A percentile compares a stretch with the other conserved stretches of the same genome.
Evolutionary conservation across 2,329 filamentous ascomycete species (phyloP).

Genomic region (Trichoderma hamatum): DNA sequence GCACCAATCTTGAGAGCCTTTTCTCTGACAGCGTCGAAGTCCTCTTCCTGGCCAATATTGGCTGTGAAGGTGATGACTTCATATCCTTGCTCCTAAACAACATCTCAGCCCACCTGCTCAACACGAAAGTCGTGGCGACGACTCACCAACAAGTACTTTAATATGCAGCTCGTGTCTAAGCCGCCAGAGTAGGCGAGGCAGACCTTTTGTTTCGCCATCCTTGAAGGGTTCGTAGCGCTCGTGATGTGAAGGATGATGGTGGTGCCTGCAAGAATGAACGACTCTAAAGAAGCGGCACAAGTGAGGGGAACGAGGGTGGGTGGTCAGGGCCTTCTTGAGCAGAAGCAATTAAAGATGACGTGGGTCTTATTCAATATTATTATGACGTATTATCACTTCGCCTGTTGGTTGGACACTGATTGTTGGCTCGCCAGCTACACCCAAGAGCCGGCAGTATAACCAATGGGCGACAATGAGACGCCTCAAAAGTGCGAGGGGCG

Average conservation of each 20-base stretch:
- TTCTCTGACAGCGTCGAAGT: constrained; percentile 3
- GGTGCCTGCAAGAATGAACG: background rate
- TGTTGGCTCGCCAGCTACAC: background rate
- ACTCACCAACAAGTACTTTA: constrained; percentile 5
- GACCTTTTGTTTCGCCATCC: constrained; percentile 1
- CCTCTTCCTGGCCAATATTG: constrained; percentile 11
- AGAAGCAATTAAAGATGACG: background rate
- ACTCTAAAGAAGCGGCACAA: background rate
- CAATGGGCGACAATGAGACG: background rate
- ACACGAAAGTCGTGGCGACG: background rate
- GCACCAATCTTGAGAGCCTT: constrained; percentile 13
- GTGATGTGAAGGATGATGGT: background rate
- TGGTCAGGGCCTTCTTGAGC: background rate
- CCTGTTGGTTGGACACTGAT: background rate
- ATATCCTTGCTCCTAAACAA: constrained; percentile 1
- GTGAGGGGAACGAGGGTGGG: background rate
- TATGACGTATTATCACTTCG: background rate
- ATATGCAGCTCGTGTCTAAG: constrained; percentile 6
- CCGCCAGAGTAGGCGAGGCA: constrained; percentile 16
- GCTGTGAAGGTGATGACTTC: constrained; percentile 10
- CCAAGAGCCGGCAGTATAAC: background rate
- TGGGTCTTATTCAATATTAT: background rate
- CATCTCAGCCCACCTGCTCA: background rate
- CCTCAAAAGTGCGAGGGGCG: background rate
- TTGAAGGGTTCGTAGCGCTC: background rate